These are phyloP conservation scores for Ogataea siamensis DNA, from an alignment of 805 yeast species.

Conservation along the genomic window DNA sequence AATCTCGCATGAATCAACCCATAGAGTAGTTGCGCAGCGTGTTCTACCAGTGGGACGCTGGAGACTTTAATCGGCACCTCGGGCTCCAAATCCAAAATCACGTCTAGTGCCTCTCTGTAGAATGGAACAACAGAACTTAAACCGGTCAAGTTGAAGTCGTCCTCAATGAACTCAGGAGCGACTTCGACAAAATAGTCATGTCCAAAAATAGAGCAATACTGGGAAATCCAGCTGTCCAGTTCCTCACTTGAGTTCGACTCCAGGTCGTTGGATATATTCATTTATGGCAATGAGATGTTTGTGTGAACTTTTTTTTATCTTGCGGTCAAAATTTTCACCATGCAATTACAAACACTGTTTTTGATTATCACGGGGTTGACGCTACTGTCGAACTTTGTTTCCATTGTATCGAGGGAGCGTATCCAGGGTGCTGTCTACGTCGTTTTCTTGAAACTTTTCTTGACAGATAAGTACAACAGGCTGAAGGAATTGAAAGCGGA, in stretches of 20 bases:
- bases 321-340: slow-evolving; percentile 15
- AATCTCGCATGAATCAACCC: slow-evolving; percentile 94
- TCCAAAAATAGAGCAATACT: slow-evolving; percentile 74
- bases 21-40: slow-evolving; percentile 86
- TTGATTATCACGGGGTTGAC: slow-evolving; percentile 37
- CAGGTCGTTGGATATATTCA: slow-evolving; percentile 25
- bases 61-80: slow-evolving; percentile 56
- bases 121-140: slow-evolving; percentile 81
- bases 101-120: slow-evolving; percentile 87
- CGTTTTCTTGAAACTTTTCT: slow-evolving; percentile 23
- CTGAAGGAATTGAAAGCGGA: slow-evolving; percentile 40
- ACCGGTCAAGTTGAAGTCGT: slow-evolving; percentile 94
- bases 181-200: slow-evolving; percentile 93
- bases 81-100: slow-evolving; percentile 83
- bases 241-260: slow-evolving; percentile 42
- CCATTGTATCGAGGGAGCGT: slow-evolving; percentile 33
- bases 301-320: slow-evolving; percentile 2
- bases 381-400: slow-evolving; percentile 38
- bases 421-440: slow-evolving; percentile 16
- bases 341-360: slow-evolving; percentile 32
- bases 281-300: slow-evolving; percentile 5
- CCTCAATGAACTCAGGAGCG: slow-evolving; percentile 88
- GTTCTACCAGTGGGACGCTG: slow-evolving; percentile 74
- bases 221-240: slow-evolving; percentile 77
- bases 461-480: slow-evolving; percentile 25